Evolutionary conservation across 768 basidiomycete species (phyloP), one percentile per base, ranked within the genome.

Genomic region (Austroboletus festivus): DNA sequence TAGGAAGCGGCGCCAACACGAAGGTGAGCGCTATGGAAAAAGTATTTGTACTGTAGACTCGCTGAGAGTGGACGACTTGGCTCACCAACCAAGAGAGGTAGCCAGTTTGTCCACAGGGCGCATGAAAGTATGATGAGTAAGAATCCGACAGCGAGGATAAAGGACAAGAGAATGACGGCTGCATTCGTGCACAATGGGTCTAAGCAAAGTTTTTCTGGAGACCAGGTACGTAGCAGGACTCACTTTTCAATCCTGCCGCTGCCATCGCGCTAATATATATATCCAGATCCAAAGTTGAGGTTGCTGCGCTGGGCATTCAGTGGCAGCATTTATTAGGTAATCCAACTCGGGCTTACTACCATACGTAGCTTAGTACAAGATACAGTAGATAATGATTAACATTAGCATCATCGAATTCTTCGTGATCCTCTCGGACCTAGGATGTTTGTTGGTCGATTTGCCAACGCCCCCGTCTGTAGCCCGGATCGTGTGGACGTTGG

Each of bases 121-220:
- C 96, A 98, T 1, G 92, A 92, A 20, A 99, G 84, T 67, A 99
- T 99, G 62, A 98, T 90, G 63, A 98, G 81, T 49, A 99, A 73
- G 74, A 99, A 99, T n/a, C 96, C 96, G 15, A 95, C 80, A 6
- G 96, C 96, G 42, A 99, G 85, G 45, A 97, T 91, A 71, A 99
- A 97, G 2, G 96, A 94, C 39, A 99, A 84, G 45, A 97, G 77
- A 59, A 98, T 93, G 55, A 98, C 93, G 62, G 93, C 94, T 97
- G 64, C 41, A 4, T 54, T 40, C 3, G 21, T 46, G 38, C 15
- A 22, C 41, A 22, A 23, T 28, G 24, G n/a, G n/a, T n/a, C n/a
- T n/a, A n/a, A n/a, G n/a, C n/a, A n/a, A n/a, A n/a, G n/a, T n/a
- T n/a, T n/a, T n/a, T n/a, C n/a, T n/a, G n/a, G n/a, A n/a, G n/a